phyloP scores from a whole-genome alignment of 306 rosid genomes.

The Sechiopsis laciniata region DNA sequence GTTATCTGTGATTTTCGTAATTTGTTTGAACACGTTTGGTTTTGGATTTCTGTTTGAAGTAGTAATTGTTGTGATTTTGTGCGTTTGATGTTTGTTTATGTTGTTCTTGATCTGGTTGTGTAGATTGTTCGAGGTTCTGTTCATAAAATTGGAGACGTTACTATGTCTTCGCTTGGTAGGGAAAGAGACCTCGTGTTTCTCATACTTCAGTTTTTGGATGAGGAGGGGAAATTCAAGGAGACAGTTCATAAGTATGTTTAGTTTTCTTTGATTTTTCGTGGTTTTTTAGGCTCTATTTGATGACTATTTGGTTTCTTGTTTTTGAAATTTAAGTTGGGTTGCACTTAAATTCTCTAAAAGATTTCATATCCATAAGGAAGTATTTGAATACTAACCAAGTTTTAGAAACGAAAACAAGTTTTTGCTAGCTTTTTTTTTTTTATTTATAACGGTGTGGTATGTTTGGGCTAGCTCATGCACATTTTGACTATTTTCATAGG shows the following conservation, averaged over 20 bases:
- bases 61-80: neutral
- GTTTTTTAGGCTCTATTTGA: no score
- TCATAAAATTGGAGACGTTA: conserved; percentile 30
- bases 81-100: conserved; percentile 20
- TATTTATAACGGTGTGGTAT: no score
- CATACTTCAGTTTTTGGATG: conserved; percentile 98
- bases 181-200: conserved; percentile 99
- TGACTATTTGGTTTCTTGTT: no score
- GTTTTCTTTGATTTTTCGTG: neutral
- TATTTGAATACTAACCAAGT: no score
- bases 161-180: conserved; percentile 87
- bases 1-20: neutral
- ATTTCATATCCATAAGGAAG: no score
- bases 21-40: conserved; percentile 7
- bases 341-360: no score
- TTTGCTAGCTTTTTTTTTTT: no score
- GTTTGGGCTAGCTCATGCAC: no score
- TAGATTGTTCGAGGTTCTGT: conserved; percentile 39
- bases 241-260: conserved; percentile 78
- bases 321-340: no score
- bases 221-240: conserved; percentile 97
- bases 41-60: neutral
- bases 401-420: no score
- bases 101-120: conserved; percentile 50
- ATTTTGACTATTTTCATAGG: no score